Evolutionary conservation across 2,329 filamentous ascomycete genomes (phyloP).

Genomic region (Aspergillus pseudoglaucus): DNA sequence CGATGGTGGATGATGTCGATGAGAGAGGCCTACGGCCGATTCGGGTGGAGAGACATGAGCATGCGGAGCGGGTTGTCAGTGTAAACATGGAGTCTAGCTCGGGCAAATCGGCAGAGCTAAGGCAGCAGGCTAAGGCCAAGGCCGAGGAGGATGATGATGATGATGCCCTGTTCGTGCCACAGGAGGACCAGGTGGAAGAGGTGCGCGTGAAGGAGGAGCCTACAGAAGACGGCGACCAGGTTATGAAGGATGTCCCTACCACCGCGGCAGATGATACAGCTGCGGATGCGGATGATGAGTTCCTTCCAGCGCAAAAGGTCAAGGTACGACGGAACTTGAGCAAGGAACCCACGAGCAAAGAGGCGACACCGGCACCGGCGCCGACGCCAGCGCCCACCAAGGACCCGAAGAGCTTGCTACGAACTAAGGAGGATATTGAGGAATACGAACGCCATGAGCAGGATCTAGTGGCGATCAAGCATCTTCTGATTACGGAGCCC

Average conservation of each 20-base stretch:
- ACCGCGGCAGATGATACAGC: constrained; percentile 14
- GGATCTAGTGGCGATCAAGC: constrained; percentile 35
- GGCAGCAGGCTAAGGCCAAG: constrained; percentile 29
- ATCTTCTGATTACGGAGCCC: constrained; percentile 26
- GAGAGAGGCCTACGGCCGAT: constrained; percentile 43
- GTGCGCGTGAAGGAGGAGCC: constrained; percentile 50
- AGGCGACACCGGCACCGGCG: constrained; percentile 13
- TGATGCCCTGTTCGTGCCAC: constrained; percentile 27
- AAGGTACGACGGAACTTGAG: constrained; percentile 29
- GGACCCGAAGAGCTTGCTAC: constrained; percentile 30
- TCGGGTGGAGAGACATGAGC: constrained; percentile 50
- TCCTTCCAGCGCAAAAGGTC: constrained; percentile 28
- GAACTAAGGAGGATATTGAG: constrained; percentile 36
- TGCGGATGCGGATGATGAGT: constrained; percentile 22
- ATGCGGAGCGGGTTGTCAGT: constrained; percentile 48
- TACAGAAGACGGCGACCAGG: constrained; percentile 40
- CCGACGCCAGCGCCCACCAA: constrained; percentile 13
- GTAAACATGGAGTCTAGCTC: constrained; percentile 50
- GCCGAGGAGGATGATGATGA: constrained; percentile 26
- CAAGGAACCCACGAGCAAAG: constrained; percentile 9
- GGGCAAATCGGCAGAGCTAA: constrained; percentile 37
- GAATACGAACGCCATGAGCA: constrained; percentile 37
- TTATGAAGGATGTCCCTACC: constrained; percentile 29
- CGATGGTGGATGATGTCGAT: constrained; percentile 15
- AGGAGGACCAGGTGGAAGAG: constrained; percentile 23